Percentiles rank a stretch among this genome's conserved stretches.
phyloP scores from a whole-genome alignment of 768 basidiomycete species.

The Auricularia cornea region DNA sequence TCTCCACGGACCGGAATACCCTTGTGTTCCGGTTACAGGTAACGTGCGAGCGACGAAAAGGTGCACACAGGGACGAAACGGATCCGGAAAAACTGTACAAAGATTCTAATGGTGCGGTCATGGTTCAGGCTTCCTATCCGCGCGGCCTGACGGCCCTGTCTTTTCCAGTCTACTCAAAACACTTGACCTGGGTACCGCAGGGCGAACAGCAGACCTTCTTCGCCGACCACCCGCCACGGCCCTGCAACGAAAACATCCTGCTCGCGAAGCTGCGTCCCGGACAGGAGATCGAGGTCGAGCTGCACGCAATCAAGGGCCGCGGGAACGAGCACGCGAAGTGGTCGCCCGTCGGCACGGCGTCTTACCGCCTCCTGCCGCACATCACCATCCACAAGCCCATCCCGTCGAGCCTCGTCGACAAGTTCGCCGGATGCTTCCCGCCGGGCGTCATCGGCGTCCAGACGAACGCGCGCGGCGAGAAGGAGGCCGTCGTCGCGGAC shows the following conservation, averaged over 20 bases:
- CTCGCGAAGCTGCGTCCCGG: constrained; percentile 89
- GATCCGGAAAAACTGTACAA: constrained; percentile 59
- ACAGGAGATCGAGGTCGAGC: constrained; percentile 73
- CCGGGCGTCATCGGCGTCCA: constrained; percentile 64
- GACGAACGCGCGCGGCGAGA: constrained; percentile 54
- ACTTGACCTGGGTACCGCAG: constrained; percentile 69
- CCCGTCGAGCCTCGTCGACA: constrained; percentile 63
- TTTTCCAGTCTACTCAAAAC: constrained; percentile 42
- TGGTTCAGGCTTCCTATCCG: constrained; percentile 14
- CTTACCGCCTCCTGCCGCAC: constrained; percentile 85
- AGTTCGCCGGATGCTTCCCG: constrained; percentile 85
- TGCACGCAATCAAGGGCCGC: constrained; percentile 88
- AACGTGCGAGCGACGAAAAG: constrained; percentile 52
- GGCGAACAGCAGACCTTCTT: constrained; percentile 71
- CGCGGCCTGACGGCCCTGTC: neutral
- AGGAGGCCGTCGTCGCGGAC: constrained; percentile 46
- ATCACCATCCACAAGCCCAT: constrained; percentile 70
- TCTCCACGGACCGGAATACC: constrained; percentile 74
- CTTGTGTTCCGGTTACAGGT: constrained; percentile 75
- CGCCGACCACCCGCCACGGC: constrained; percentile 40
- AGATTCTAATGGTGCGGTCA: constrained; percentile 45
- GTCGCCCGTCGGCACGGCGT: constrained; percentile 92
- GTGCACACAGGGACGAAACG: constrained; percentile 44
- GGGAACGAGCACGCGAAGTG: constrained; percentile 97
- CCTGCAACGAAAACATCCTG: constrained; percentile 76